Percentiles rank a stretch among this genome's conserved stretches.
phyloP scores from a whole-genome alignment of 2,329 filamentous ascomycete genomes.

The Trichoderma sp. region DNA sequence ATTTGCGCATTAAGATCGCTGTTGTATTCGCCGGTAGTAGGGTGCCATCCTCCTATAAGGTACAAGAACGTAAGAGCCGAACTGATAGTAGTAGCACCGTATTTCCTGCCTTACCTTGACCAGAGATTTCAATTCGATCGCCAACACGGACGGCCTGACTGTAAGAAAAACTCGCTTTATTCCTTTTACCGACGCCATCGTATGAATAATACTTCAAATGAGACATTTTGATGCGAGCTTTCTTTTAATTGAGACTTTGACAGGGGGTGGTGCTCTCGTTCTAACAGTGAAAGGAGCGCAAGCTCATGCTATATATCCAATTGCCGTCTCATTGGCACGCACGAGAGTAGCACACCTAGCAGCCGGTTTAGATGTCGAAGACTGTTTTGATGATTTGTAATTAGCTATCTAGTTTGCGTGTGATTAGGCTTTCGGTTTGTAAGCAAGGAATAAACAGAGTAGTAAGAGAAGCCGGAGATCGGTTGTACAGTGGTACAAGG shows the following conservation, averaged over 20 bases:
- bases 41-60: neutral
- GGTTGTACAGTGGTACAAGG: neutral
- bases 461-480: neutral
- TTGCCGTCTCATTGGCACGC: neutral
- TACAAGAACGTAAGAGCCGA: neutral
- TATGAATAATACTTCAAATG: constrained; percentile 1
- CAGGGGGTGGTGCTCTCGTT: neutral
- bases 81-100: neutral
- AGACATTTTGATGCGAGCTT: neutral
- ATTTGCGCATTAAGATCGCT: constrained; percentile 48
- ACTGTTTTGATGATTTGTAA: neutral
- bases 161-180: neutral
- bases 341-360: neutral
- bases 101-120: constrained; percentile 46
- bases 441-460: neutral
- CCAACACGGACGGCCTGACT: constrained; percentile 53
- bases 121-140: constrained; percentile 51
- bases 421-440: neutral
- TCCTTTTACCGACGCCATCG: neutral
- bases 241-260: neutral
- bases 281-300: neutral
- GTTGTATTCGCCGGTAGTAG: neutral
- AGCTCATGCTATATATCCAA: neutral
- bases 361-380: neutral
- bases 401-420: neutral